A percentile compares a stretch with the other conserved stretches of the same genome.
Conservation (phyloP, 2,329 filamentous ascomycete species). For the Alternaria longipes region DNA sequence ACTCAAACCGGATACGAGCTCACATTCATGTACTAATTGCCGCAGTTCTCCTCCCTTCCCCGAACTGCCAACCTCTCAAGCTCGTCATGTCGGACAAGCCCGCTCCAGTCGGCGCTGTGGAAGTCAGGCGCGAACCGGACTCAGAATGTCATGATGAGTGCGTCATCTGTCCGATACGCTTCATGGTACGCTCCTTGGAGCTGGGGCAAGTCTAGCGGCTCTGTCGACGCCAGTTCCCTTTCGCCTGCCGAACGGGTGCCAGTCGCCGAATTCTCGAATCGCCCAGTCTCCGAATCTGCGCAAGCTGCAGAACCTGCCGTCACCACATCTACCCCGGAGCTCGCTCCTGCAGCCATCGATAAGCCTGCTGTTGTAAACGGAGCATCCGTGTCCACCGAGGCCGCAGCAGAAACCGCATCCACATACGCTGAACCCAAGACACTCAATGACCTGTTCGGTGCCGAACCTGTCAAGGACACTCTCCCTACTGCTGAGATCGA, state of each 20-base stretch:
- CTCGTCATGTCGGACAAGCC: constrained; percentile 34
- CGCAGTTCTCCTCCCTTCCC: constrained; percentile 47
- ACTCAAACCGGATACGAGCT: not conserved
- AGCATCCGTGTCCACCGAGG: constrained; percentile 26
- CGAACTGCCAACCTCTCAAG: constrained; percentile 31
- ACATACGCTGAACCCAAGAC: constrained; percentile 21
- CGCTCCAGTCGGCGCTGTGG: constrained; percentile 39
- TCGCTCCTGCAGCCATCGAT: constrained; percentile 50
- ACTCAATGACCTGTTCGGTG: constrained; percentile 34
- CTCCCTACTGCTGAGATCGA: constrained; percentile 34
- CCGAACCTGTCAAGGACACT: constrained; percentile 22
- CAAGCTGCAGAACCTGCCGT: constrained; percentile 32
- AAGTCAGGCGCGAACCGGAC: constrained; percentile 32
- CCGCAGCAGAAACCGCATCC: constrained; percentile 18
- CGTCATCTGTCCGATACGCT: constrained; percentile 39
- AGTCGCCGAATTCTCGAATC: constrained; percentile 33
- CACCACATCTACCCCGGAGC: constrained; percentile 44
- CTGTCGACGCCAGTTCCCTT: constrained; percentile 26
- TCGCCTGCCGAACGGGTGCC: constrained; percentile 26
- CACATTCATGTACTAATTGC: constrained; percentile 18
- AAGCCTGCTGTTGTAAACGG: constrained; percentile 36
- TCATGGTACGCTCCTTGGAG: constrained; percentile 51
- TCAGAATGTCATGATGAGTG: constrained; percentile 29
- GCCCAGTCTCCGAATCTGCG: constrained; percentile 17
- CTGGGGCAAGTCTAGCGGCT: constrained; percentile 42